Evolutionary conservation across 2,329 filamentous ascomycete genomes (phyloP).

Genomic region (Stagonosporopsis tanaceti): DNA sequence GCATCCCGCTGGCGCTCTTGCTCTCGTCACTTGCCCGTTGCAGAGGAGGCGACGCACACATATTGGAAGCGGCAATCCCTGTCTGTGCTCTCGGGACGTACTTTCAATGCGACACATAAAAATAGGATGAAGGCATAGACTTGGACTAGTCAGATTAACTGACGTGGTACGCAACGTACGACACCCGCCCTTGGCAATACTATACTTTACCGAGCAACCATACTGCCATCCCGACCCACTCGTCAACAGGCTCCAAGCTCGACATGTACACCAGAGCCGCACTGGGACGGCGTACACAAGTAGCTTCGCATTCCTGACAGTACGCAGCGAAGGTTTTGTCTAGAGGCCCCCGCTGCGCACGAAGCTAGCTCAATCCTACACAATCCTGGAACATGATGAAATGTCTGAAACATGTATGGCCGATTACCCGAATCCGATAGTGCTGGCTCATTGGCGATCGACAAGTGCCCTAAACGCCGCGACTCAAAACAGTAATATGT

Average conservation of each 20-base stretch:
- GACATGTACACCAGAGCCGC: constrained; percentile 3
- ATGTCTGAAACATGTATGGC: constrained; percentile 23
- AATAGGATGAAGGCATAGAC: constrained; percentile 15
- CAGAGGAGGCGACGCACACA: constrained; percentile 9
- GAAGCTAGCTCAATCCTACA: constrained; percentile 22
- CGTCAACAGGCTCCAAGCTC: constrained; percentile 6
- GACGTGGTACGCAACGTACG: constrained; percentile 19
- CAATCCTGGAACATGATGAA: constrained; percentile 18
- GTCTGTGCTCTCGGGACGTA: constrained; percentile 15
- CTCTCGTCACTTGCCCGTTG: constrained; percentile 5
- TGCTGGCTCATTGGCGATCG: constrained; percentile 18
- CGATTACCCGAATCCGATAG: constrained; percentile 20
- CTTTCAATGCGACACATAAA: constrained; percentile 19
- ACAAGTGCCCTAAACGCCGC: constrained; percentile 16
- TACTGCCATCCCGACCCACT: constrained; percentile 1
- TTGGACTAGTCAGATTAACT: constrained; percentile 21
- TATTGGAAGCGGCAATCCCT: constrained; percentile 13
- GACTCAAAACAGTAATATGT: constrained; percentile 17
- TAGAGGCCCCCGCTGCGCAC: constrained; percentile 4
- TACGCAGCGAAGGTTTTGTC: constrained; percentile 10
- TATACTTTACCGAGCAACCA: constrained; percentile 10
- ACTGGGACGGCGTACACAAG: not conserved
- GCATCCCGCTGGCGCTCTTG: constrained; percentile 5
- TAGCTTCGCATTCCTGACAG: constrained; percentile 14
- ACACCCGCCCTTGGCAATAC: constrained; percentile 19